A percentile compares a stretch with the other conserved stretches of the same genome.
Evolutionary conservation across 257 asterid species (phyloP).

Genomic region (Schizonepeta tenuifolia): DNA sequence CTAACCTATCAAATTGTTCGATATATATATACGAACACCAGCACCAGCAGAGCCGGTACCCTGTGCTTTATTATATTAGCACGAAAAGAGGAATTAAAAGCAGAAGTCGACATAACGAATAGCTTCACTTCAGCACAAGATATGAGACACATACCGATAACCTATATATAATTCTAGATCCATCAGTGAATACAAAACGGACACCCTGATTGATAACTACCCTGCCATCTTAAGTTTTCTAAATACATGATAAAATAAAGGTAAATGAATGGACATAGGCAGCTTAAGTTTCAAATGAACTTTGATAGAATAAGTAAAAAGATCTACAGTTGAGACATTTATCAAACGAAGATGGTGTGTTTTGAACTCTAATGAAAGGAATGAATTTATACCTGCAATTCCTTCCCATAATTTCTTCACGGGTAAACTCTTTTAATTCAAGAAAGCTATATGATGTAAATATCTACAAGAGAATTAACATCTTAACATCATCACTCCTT

Average conservation of each 20-base stretch:
- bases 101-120: no score
- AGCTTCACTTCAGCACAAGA: no score
- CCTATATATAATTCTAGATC: no score
- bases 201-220: no score
- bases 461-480: slow-evolving; percentile 65
- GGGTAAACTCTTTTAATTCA: slow-evolving; percentile 90
- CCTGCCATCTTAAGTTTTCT: no score
- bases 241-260: slow-evolving; percentile 22
- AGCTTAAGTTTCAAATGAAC: background rate
- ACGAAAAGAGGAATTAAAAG: no score
- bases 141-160: no score
- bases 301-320: slow-evolving; percentile 12
- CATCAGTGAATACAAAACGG: no score
- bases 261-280: background rate
- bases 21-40: no score
- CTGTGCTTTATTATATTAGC: no score
- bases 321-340: background rate
- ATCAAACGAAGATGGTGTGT: background rate
- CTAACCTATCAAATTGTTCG: no score
- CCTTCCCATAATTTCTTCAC: slow-evolving; percentile 97
- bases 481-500: slow-evolving; percentile 23
- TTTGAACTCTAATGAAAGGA: slow-evolving; percentile 15
- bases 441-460: slow-evolving; percentile 98
- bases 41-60: no score
- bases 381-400: slow-evolving; percentile 82